Base-by-base conservation (phyloP, 2,329 filamentous ascomycete genomes). In the Emericellopsis cladophorae region DNA sequence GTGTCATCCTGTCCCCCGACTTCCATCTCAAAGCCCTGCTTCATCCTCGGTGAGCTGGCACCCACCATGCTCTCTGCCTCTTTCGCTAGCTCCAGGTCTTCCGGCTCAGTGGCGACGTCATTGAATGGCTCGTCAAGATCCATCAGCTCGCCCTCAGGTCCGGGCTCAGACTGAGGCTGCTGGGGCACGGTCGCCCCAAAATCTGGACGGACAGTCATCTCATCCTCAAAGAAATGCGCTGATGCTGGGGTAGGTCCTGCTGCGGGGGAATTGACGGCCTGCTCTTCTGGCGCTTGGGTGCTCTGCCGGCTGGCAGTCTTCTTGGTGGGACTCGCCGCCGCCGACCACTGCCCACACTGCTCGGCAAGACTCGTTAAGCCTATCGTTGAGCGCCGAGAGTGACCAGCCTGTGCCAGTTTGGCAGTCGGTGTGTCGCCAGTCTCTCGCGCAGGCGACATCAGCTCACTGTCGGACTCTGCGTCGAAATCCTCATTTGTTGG, bases 331-430 rank as follows among this genome's bases (percentile, higher is more conserved):
- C 77, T 76, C 46, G 74, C 82, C 21, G 66, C 66, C 2, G 79
- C 67, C 46, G 70, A 69, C 81, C 82, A 86, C 21, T 69, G 66
- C 44, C 64, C 70, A 5, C 85, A 60, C 49, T 80, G 72, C 31
- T 71, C 64, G 4, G 75, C 75, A 31, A 86, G 61, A 21, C 79
- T 76, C 2, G 78, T 82, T 46, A 84, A 81, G 2, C 77, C 76
- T 46, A 60, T 50, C 3, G 54, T 57, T 4, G 54, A 57, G 16
- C 57, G 51, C 22, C 56, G 51, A 21, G 55, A 52, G 21, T 44
- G 43, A 15, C 44, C 49, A 3, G 58, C 59, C 9, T 40, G 21
- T 9, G 31, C 33, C 5, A 40, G 12, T 16, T 8, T 7, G 15
- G 10, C 31, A 15, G 59, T 65, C 2, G 72, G 70, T 1, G 70